Evolutionary conservation across 257 asterid species (phyloP), one percentile per base, ranked within the genome.

Genomic region (Ilex aquifolium): DNA sequence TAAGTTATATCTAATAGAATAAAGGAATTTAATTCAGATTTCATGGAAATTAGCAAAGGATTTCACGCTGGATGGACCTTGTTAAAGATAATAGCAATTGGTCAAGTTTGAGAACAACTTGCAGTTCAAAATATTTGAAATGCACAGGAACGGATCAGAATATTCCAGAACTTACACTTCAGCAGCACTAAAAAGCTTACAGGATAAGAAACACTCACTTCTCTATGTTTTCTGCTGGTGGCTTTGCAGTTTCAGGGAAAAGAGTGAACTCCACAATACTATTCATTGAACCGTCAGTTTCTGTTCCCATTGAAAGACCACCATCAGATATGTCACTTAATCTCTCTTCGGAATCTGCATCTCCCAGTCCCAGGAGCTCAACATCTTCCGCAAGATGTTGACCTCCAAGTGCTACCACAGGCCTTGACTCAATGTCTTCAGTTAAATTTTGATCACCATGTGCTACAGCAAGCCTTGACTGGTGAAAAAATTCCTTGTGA

Each of bases 241-340:
- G 80, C 69, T 82, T 82, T n/a, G 80, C 61, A 44, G 73, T 68
- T 74, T 83, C 95, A 0, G 93, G 97, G 77, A 92, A 89, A 70
- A 92, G 90, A 59, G 91, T 82, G 72, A 79, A 84, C 81, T 92
- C 97, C 7, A 85, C 87, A 29, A 85, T 84, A 67, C 95, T 89
- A 78, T 74, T 85, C 55, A 80, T 62, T 1, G 98, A 86, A 64
- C 87, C 87, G 70, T 92, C 98, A 46, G 97, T 80, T 76, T 92
- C 98, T 2, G 97, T 89, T 64, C 89, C 95, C 95, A 82, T 89
- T 31, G 98, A 89, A 60, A 92, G 96, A 75, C 78, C 96, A 11
- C 99, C 80, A 77, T 92, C 99, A 36, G 99, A 92, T 66, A 92
- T 87, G 76, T 92, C 96, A 71, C 99, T 92, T 21, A 92, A 84